Percentiles rank a stretch among this genome's conserved stretches.
These are phyloP conservation scores for Pseudognaphalium luteoalbum DNA, from an alignment of 129 eudicot species.

Conservation along the genomic window DNA sequence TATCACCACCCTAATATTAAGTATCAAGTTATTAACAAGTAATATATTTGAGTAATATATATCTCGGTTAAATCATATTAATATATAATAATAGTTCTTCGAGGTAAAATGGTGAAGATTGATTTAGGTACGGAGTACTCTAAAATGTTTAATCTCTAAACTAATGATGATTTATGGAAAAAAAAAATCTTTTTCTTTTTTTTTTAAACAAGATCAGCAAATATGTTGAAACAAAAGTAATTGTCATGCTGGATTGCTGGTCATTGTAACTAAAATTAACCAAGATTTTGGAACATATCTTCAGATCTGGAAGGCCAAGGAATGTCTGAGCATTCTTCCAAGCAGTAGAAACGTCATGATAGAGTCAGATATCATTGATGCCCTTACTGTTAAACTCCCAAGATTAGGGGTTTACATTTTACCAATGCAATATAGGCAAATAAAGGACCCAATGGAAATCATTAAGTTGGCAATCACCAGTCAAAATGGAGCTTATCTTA, in stretches of 20 bases:
- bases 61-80: too few species aligned
- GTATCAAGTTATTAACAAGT: neutral
- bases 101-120: neutral
- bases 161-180: neutral
- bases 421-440: constrained; percentile 88
- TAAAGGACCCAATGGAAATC: constrained; percentile 93
- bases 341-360: constrained; percentile 72
- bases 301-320: constrained; percentile 98
- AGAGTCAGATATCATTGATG: constrained; percentile 84
- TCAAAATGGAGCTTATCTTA: constrained; percentile 81
- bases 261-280: neutral
- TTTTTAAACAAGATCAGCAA: neutral
- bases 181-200: neutral
- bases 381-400: constrained; percentile 85
- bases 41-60: neutral
- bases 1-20: too few species aligned
- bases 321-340: constrained; percentile 82
- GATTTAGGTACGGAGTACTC: neutral
- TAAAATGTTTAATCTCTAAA: neutral
- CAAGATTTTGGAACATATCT: constrained; percentile 32
- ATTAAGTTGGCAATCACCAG: constrained; percentile 78
- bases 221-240: neutral
- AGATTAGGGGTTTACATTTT: constrained; percentile 83
- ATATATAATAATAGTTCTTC: neutral
- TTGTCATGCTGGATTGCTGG: neutral